Conservation (phyloP, 75 land plant species). For the Isoetes taiwanensis region DNA sequence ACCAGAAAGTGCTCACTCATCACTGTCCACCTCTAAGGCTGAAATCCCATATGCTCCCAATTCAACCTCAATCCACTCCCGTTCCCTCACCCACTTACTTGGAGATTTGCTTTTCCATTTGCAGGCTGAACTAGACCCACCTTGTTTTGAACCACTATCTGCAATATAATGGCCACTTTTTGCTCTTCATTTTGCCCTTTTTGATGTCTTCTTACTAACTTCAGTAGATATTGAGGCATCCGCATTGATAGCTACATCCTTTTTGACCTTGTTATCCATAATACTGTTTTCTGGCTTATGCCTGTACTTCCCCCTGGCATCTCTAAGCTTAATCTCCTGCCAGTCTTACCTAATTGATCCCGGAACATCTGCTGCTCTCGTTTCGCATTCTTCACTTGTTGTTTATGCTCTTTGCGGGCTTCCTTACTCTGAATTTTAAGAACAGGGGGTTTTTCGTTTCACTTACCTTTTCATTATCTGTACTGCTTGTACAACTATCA, state of each 20-base stretch:
- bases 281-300: constrained; percentile 2
- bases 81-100: constrained; percentile 16
- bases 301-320: no score
- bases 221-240: no score
- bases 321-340: background rate
- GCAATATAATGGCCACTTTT: constrained; percentile 12
- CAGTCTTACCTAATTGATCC: background rate
- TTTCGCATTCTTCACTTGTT: constrained; percentile 14
- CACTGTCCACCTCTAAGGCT: constrained; percentile 8
- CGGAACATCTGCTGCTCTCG: background rate
- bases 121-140: no score
- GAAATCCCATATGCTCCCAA: constrained; percentile 13
- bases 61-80: constrained; percentile 14
- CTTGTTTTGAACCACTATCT: background rate
- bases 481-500: no score
- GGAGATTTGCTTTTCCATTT: constrained; percentile 10
- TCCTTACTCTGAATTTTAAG: constrained; percentile 9
- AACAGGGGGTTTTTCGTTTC: no score
- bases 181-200: constrained; percentile 9
- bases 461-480: no score
- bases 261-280: background rate
- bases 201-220: no score
- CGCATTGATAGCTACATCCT: background rate
- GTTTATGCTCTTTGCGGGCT: constrained; percentile 12
- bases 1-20: no score